phyloP scores from a whole-genome alignment of 192 early-diverging fungal species.

The Coemansia asiatica region DNA sequence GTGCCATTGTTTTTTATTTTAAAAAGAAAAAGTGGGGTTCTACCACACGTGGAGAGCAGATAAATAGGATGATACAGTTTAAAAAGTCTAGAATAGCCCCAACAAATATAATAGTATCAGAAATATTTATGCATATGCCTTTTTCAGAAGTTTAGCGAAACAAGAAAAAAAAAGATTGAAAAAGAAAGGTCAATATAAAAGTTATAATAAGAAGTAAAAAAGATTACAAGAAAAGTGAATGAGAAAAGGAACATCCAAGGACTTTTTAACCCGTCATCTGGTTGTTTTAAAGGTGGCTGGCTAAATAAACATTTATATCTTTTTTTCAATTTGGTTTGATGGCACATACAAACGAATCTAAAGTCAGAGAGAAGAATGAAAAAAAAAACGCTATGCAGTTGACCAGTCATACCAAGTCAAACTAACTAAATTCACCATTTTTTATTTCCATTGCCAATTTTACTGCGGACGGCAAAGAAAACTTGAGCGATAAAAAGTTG shows the following conservation, averaged over 20 bases:
- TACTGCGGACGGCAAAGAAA: conserved; percentile 5
- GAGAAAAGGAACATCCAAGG: not conserved
- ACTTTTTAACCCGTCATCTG: not conserved
- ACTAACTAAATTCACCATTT: not conserved
- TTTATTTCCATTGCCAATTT: not conserved
- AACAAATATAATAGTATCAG: no score
- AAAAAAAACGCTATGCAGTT: not conserved
- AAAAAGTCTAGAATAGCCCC: no score
- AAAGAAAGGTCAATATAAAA: conserved; percentile 1
- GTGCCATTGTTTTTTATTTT: conserved; percentile 7
- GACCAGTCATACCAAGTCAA: not conserved
- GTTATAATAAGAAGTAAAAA: not conserved
- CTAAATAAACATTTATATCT: not conserved
- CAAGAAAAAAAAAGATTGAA: not conserved
- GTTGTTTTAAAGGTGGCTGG: not conserved
- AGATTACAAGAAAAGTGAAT: not conserved
- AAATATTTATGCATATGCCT: no score
- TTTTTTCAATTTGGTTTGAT: not conserved
- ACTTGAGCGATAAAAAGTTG: not conserved
- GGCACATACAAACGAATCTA: not conserved
- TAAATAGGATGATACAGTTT: not conserved
- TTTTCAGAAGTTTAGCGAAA: no score
- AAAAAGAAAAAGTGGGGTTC: not conserved
- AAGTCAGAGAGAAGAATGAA: not conserved
- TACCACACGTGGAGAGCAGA: not conserved